Evolutionary conservation across 2,329 filamentous ascomycete genomes (phyloP).

Genomic region (Verticillium nonalfalfae): DNA sequence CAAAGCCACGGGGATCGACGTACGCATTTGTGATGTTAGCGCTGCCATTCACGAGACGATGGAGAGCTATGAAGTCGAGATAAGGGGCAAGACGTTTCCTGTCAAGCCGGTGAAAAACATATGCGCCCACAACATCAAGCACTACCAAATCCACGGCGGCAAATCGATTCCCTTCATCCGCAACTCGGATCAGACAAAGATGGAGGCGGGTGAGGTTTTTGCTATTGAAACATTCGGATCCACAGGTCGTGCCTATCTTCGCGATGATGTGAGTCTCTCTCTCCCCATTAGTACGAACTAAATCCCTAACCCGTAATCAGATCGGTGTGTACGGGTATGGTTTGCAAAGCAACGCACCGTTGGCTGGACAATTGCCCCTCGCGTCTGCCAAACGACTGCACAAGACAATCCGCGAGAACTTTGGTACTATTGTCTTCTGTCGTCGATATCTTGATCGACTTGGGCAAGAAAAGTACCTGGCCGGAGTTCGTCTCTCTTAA

Average conservation of each 20-base stretch:
- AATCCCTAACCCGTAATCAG: constrained; percentile 16
- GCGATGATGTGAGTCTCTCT: constrained; percentile 62
- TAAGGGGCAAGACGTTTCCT: constrained; percentile 70
- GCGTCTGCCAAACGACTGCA: constrained; percentile 49
- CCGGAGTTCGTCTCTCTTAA: constrained; percentile 35
- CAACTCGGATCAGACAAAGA: constrained; percentile 81
- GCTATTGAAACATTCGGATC: constrained; percentile 95
- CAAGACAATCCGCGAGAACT: constrained; percentile 55
- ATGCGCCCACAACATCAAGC: constrained; percentile 84
- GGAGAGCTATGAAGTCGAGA: constrained; percentile 87
- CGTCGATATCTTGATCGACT: constrained; percentile 58
- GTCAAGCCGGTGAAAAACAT: constrained; percentile 83
- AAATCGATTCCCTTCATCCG: constrained; percentile 96
- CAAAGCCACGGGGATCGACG: constrained; percentile 71
- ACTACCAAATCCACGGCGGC: constrained; percentile 83
- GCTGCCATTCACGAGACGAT: constrained; percentile 82
- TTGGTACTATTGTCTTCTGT: constrained; percentile 55
- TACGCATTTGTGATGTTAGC: constrained; percentile 46
- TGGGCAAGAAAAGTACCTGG: constrained; percentile 52
- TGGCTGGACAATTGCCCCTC: constrained; percentile 30
- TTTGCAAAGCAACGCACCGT: constrained; percentile 27
- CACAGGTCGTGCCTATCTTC: constrained; percentile 82
- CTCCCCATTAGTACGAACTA: neutral
- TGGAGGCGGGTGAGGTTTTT: constrained; percentile 95
- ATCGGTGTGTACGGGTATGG: constrained; percentile 47